Base-by-base conservation (phyloP, 139 green algal genomes). In the Auxenochlorella pyrenoidosa region DNA sequence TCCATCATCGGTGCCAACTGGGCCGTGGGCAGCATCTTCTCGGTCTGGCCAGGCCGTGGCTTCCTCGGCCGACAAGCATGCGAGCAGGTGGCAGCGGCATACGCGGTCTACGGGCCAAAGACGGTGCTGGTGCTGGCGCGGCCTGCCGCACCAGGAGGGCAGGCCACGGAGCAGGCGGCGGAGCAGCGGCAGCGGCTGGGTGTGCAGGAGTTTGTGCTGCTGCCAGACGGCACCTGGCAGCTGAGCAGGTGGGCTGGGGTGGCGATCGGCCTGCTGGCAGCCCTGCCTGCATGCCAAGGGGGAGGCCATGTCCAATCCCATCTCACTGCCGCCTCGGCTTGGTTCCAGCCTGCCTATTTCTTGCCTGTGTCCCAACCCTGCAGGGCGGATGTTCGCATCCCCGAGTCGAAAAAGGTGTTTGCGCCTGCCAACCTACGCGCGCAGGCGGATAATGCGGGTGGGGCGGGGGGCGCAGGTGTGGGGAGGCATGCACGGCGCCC, bases 1-100 rank as follows among this genome's bases (percentile, higher is more conserved):
- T 93, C 77, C 86, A 96, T 98, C 38, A 85, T 97, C n/a, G 86
- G 83, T 12, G 94, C 95, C 24, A 95, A 97, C 89, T 97, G 95
- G 75, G 87, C 95, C 19, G 94, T 98, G n/a, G 95, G 96, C 73
- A 93, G 86, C 82, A 98, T 98, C 70, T 98, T 98, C 87, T 96
- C 94, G 5, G 68, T 98, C 0, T 98, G 94, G 93, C 90, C 88
- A 6, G 95, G 95, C 2, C 81, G 66, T 6, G 85, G 84, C 19
- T 88, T 96, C 19, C 30, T 97, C 12, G 94, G 94, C 4, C 87
- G 88, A 5, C 85, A 19, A 0, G 95, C 94, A 3, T 59, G 89
- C 13, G 90, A 96, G 30, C 95, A 89, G 73, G 91, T 81, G 18
- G 95, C 95, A 24, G 95, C 96, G 13, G 91, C 76, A 0, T 98